Conservation (phyloP, 805 yeast genomes). For the Candida arabinofermentans region DNA sequence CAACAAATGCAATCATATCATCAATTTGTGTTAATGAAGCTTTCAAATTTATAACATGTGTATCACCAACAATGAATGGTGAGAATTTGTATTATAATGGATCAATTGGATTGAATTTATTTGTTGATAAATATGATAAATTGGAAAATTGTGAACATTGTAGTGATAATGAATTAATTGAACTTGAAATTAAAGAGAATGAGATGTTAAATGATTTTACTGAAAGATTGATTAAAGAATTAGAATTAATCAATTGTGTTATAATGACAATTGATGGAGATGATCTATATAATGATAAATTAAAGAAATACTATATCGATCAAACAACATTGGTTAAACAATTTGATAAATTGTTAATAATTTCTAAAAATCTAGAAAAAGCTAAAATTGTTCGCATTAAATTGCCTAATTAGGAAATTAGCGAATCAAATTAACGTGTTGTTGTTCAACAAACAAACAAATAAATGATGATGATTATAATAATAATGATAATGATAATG, state of each 20-base stretch:
- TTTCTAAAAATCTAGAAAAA: too few species aligned
- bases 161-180: constrained; percentile 47
- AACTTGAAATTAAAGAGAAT: constrained; percentile 6
- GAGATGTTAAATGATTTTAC: constrained; percentile 16
- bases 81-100: constrained; percentile 76
- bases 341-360: constrained; percentile 10
- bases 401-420: neutral
- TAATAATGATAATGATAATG: neutral
- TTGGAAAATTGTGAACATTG: constrained; percentile 73
- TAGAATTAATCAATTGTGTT: constrained; percentile 15
- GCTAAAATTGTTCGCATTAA: too few species aligned
- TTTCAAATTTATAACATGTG: constrained; percentile 69
- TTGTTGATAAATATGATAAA: constrained; percentile 61
- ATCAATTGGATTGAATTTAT: constrained; percentile 70
- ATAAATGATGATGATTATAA: neutral
- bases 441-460: too few species aligned
- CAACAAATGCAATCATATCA: constrained; percentile 90
- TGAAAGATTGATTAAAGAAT: constrained; percentile 8
- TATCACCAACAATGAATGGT: constrained; percentile 48
- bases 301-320: neutral
- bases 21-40: constrained; percentile 86
- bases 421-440: too few species aligned
- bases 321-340: neutral
- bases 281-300: constrained; percentile 26
- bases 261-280: constrained; percentile 16